Base-by-base conservation (phyloP, 805 yeast species). In the Osmozyma mogii region DNA sequence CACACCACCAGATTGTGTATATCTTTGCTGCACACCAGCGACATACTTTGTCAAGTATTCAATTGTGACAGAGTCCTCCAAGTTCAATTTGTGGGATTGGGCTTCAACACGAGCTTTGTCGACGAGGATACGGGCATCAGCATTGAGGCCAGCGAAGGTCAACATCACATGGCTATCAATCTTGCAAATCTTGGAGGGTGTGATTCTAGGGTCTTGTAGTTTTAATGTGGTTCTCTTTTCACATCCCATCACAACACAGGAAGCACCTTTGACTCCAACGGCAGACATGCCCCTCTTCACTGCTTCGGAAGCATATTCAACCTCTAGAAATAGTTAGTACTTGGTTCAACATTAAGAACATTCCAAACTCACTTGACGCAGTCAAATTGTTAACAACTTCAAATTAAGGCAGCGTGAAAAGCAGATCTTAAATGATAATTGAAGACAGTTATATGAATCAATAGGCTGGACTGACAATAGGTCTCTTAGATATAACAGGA, bases 271-370 rank as follows among this genome's bases (percentile, higher is more conserved):
- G 36, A 92, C 89, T 23, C 96, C 98, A 27, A 92, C 95, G 2
- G 97, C 96, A 54, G 96, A 85, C 3, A 98, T 92, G 36, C 98
- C 98, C 61, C 97, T 75, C 54, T 89, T 92, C 25, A 92, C 98
- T 1, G 98, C 98, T 56, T 92, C 98, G 22, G 82, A 70, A 15
- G 98, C 98, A 50, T 92, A 92, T 58, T 92, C 97, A 24, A 92
- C 98, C 70, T 92, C 79, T 72, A 50, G 25, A 43, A 32, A n/a
- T 24, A 31, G 65, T 56, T 58, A 55, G 64, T 58, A 57, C n/a
- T n/a, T n/a, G n/a, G n/a, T n/a, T 18, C 8, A n/a, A n/a, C n/a
- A n/a, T n/a, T n/a, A n/a, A n/a, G n/a, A n/a, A n/a, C n/a, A n/a
- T n/a, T n/a, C n/a, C n/a, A n/a, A n/a, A n/a, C n/a, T n/a, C n/a